A percentile compares a stretch with the other conserved stretches of the same genome.
phyloP scores from a whole-genome alignment of 371 early-diverging fungal genomes.

The Dinochytrium kinnereticum region DNA sequence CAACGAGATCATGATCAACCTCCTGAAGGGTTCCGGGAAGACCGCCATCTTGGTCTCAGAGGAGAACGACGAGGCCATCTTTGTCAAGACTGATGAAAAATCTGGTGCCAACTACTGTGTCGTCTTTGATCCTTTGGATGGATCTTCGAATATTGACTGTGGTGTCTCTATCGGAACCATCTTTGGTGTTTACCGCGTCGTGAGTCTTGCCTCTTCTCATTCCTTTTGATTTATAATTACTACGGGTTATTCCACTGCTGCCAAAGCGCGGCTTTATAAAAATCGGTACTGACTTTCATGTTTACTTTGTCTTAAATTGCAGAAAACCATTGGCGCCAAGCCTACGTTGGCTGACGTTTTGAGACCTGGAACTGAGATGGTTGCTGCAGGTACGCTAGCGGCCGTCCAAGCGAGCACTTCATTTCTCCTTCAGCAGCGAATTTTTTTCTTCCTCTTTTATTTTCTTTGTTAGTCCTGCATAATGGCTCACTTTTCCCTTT shows the following conservation, averaged over 20 bases:
- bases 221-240: neutral
- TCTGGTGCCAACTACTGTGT: conserved; percentile 90
- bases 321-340: conserved; percentile 58
- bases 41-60: conserved; percentile 93
- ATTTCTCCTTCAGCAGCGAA: no score
- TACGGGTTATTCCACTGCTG: no score
- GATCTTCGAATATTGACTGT: conserved; percentile 96
- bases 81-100: conserved; percentile 71
- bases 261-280: no score
- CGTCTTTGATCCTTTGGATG: conserved; percentile 97
- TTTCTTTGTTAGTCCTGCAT: no score
- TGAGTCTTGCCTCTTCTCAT: conserved; percentile 47
- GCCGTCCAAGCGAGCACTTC: no score
- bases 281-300: no score
- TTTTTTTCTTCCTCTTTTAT: no score
- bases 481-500: no score
- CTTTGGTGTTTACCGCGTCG: conserved; percentile 95
- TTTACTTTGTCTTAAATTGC: neutral
- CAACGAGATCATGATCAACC: conserved; percentile 97
- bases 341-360: conserved; percentile 73
- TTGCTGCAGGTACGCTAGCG: conserved; percentile 68
- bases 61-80: conserved; percentile 93
- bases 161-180: conserved; percentile 98
- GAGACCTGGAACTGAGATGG: conserved; percentile 90
- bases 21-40: conserved; percentile 89